These are phyloP conservation scores for Petunia secreta DNA, from an alignment of 257 asterid species.

Conservation along the genomic window DNA sequence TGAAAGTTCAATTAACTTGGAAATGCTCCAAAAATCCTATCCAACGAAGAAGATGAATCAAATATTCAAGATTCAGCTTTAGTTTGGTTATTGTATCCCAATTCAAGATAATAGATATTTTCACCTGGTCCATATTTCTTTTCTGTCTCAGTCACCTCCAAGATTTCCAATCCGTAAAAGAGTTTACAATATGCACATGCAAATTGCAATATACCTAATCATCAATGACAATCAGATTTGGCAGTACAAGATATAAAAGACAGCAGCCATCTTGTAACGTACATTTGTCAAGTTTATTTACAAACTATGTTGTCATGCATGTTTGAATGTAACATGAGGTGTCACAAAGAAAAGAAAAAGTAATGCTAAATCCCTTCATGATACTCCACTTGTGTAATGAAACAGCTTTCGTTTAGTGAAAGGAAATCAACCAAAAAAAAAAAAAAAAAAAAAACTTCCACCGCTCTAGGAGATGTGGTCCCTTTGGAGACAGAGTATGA, in stretches of 20 bases:
- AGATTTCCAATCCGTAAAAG: not conserved
- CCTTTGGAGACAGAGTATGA: not conserved
- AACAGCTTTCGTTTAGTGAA: not conserved
- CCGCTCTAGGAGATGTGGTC: not conserved
- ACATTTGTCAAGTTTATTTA: conserved; percentile 11
- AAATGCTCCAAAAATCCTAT: conserved; percentile 44
- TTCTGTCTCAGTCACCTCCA: not conserved
- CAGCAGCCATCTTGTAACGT: not conserved
- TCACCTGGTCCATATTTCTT: conserved; percentile 9
- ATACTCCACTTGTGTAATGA: too few species aligned
- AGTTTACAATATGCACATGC: not conserved
- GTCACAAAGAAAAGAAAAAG: not conserved
- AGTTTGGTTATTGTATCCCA: not conserved
- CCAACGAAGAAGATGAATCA: not conserved
- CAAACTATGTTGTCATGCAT: not conserved
- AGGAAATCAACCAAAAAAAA: not conserved
- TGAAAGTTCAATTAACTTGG: conserved; percentile 33
- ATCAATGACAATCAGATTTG: not conserved
- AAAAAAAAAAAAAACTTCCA: not conserved
- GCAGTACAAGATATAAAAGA: not conserved
- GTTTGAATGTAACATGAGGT: not conserved
- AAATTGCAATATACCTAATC: not conserved
- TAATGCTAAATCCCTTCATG: too few species aligned
- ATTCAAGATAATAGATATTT: not conserved
- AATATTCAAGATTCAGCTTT: not conserved